phyloP scores from a whole-genome alignment of 2,329 filamentous ascomycete genomes.

The Trichoderma semiorbis region DNA sequence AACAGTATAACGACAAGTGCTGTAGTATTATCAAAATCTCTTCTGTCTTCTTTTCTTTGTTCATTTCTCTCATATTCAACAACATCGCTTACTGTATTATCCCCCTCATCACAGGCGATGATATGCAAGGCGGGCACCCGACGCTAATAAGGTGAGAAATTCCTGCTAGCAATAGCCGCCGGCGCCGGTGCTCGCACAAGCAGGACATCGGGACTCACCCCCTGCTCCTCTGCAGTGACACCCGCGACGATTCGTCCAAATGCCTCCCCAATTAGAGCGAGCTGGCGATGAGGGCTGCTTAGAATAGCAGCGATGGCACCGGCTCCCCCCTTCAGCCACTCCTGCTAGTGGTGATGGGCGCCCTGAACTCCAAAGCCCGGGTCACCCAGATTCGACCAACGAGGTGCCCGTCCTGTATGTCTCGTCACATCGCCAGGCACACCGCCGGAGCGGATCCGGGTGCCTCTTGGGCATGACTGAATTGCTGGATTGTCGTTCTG shows the following conservation, averaged over 20 bases:
- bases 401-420: constrained; percentile 6
- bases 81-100: neutral
- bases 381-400: neutral
- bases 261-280: constrained; percentile 10
- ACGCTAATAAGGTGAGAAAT: neutral
- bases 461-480: neutral
- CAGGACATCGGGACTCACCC: neutral
- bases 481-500: neutral
- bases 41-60: neutral
- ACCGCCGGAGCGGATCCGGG: constrained; percentile 3
- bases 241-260: constrained; percentile 1
- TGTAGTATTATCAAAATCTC: neutral
- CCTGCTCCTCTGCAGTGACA: neutral
- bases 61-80: neutral
- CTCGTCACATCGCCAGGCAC: constrained; percentile 13
- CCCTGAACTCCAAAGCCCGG: neutral
- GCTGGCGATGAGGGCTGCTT: neutral
- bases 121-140: neutral
- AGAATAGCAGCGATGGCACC: neutral
- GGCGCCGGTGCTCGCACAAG: neutral
- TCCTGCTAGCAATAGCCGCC: neutral
- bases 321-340: constrained; percentile 1
- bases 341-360: constrained; percentile 9
- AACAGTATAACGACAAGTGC: neutral
- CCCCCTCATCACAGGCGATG: neutral